Conservation (phyloP, 202 grass and related monocot species). For the Cymbopogon flexuosus region DNA sequence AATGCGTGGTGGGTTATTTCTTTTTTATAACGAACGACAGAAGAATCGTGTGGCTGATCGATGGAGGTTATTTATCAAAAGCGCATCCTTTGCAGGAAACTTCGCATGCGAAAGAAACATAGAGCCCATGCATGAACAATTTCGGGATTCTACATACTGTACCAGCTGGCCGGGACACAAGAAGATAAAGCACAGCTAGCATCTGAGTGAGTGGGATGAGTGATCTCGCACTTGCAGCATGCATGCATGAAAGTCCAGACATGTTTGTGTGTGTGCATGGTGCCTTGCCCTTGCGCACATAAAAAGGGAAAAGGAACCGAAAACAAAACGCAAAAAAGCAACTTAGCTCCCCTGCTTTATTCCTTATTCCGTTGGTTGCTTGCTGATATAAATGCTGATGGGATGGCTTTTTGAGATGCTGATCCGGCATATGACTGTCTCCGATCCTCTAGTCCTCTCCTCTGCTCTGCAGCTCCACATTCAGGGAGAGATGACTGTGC, state of each 20-base stretch:
- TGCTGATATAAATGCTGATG: not conserved
- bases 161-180: not conserved
- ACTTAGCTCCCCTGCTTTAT: not conserved
- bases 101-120: not conserved
- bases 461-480: not conserved
- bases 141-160: not conserved
- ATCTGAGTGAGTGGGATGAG: not conserved
- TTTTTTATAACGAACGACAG: not conserved
- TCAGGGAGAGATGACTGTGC: not conserved
- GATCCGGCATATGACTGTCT: no score
- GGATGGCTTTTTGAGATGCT: not conserved
- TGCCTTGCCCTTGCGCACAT: no score
- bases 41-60: not conserved
- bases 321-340: not conserved
- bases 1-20: not conserved
- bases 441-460: no score
- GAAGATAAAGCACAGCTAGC: not conserved
- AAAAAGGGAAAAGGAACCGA: not conserved
- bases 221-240: not conserved
- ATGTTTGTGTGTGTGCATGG: no score
- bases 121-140: slow-evolving; percentile 9
- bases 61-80: not conserved
- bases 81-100: slow-evolving; percentile 18
- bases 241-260: no score
- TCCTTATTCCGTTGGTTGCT: slow-evolving; percentile 1